Percentiles rank a stretch among this genome's conserved stretches.
phyloP scores from a whole-genome alignment of 306 rosid species.

The Nissolia schottii region DNA sequence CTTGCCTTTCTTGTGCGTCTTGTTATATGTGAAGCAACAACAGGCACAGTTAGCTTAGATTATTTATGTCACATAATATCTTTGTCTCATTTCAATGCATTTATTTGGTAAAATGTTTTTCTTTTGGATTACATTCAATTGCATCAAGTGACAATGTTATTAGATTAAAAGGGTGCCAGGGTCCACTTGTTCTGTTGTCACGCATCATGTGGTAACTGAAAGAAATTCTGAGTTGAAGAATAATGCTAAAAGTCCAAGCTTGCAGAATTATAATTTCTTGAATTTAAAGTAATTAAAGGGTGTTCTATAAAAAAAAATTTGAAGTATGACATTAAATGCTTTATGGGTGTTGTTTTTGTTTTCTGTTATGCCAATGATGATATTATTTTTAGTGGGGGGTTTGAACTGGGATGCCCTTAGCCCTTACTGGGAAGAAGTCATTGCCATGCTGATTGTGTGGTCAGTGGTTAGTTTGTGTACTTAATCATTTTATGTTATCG shows the following conservation, averaged over 20 bases:
- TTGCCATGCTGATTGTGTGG: not conserved
- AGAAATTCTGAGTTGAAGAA: not conserved
- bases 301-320: not conserved
- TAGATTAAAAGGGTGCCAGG: not conserved
- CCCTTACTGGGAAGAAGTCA: not conserved
- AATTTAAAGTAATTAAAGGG: not conserved
- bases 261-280: not conserved
- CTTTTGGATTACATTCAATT: constrained; percentile 8
- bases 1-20: constrained; percentile 11
- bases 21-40: constrained; percentile 7
- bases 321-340: not conserved
- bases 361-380: not conserved
- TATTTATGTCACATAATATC: not conserved
- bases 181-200: not conserved
- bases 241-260: not conserved
- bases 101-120: not conserved
- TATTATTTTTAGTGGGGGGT: not conserved
- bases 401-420: not conserved
- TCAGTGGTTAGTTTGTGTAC: not conserved
- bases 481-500: not conserved
- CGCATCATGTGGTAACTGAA: not conserved
- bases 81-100: not conserved
- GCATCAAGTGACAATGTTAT: not conserved
- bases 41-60: not conserved
- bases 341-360: not conserved